These are phyloP conservation scores for Zygosaccharomyces bailii DNA, from an alignment of 805 yeast species.

Conservation along the genomic window DNA sequence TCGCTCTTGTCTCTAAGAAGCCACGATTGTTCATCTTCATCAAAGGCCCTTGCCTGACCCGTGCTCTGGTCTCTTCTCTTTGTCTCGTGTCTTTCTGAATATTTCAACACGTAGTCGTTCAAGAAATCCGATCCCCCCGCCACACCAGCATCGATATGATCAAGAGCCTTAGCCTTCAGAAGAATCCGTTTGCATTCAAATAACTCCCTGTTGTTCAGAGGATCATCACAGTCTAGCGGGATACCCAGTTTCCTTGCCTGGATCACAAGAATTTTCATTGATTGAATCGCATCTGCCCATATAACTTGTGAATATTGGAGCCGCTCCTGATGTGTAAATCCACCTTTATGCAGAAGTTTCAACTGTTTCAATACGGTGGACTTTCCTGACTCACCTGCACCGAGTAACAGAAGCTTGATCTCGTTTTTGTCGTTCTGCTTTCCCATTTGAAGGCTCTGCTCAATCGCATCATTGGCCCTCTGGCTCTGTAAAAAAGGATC, in stretches of 20 bases:
- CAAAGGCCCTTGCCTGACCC: constrained; percentile 43
- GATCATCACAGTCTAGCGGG: constrained; percentile 60
- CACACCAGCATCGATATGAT: constrained; percentile 57
- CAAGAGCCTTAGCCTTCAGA: constrained; percentile 55
- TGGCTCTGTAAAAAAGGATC: constrained; percentile 56
- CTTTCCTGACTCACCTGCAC: constrained; percentile 95
- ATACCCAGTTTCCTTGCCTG: constrained; percentile 69
- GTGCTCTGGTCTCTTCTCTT: constrained; percentile 53
- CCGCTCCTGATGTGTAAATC: constrained; percentile 77
- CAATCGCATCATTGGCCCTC: constrained; percentile 59
- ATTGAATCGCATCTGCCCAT: constrained; percentile 87
- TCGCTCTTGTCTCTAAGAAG: constrained; percentile 13
- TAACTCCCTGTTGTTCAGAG: constrained; percentile 41
- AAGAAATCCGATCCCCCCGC: constrained; percentile 66
- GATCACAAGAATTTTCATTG: constrained; percentile 74
- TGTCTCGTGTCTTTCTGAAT: constrained; percentile 51
- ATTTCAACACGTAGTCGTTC: constrained; percentile 60
- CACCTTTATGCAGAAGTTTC: constrained; percentile 79
- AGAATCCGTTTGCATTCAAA: constrained; percentile 47
- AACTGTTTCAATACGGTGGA: constrained; percentile 89
- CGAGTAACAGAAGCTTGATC: constrained; percentile 71
- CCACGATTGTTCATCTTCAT: constrained; percentile 17
- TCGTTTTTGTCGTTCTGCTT: constrained; percentile 54
- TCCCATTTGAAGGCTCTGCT: constrained; percentile 53
- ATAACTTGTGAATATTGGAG: constrained; percentile 78